Evolutionary conservation across 352 stramenopile species (phyloP).

Genomic region (Phytophthora sp.): DNA sequence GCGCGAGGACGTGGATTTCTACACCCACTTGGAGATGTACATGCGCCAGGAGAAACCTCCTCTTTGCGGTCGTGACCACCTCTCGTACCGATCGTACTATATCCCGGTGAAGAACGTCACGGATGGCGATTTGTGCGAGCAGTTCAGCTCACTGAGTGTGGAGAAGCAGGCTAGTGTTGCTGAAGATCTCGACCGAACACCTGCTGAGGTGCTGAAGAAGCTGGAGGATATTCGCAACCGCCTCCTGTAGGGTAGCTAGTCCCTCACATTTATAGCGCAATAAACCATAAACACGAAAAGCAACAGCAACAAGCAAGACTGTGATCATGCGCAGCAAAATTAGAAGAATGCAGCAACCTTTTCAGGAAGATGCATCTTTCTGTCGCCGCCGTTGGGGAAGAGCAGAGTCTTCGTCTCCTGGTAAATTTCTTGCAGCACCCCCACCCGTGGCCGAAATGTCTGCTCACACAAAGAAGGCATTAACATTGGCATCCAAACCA

Average conservation of each 20-base stretch:
- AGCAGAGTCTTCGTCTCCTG: conserved; percentile 57
- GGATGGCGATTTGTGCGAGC: conserved; percentile 98
- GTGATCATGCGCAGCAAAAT: conserved; percentile 3
- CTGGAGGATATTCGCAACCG: conserved; percentile 98
- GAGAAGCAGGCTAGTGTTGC: conserved; percentile 97
- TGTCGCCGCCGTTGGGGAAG: conserved; percentile 47
- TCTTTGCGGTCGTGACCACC: conserved; percentile 96
- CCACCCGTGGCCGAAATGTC: conserved; percentile 72
- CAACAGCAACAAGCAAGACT: conserved; percentile 17
- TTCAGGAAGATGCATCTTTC: conserved; percentile 55
- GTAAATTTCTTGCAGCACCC: conserved; percentile 77
- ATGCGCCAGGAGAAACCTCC: conserved; percentile 92
- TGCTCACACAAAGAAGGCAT: conserved; percentile 17
- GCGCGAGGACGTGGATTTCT: conserved; percentile 98
- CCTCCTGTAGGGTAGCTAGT: conserved; percentile 84
- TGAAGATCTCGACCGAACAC: conserved; percentile 95
- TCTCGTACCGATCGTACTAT: conserved; percentile 98
- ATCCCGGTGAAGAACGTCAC: conserved; percentile 98
- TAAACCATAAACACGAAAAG: conserved; percentile 11
- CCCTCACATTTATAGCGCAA: not conserved
- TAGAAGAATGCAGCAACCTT: not conserved
- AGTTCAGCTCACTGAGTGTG: conserved; percentile 92
- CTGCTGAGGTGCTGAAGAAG: conserved; percentile 98
- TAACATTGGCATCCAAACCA: not conserved
- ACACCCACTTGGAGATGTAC: conserved; percentile 98